Evolutionary conservation across 2,329 filamentous ascomycete species (phyloP).

Genomic region (Clarireedia sp.): DNA sequence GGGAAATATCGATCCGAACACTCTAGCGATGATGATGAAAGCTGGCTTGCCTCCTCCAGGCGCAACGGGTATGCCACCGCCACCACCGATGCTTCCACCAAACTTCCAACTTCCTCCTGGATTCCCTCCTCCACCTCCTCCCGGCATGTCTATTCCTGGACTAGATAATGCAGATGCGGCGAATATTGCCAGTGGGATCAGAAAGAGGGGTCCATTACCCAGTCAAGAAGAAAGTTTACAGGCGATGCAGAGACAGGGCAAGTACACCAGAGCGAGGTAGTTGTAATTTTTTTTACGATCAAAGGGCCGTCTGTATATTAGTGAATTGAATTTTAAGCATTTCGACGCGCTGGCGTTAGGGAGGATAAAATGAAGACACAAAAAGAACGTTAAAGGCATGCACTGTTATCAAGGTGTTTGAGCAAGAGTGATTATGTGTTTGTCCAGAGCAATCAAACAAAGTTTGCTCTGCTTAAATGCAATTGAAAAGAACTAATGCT

Average conservation of each 20-base stretch:
- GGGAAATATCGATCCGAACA: constrained; percentile 6
- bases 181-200: constrained; percentile 33
- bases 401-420: not conserved
- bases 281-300: not conserved
- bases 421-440: not conserved
- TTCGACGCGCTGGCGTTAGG: constrained; percentile 2
- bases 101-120: constrained; percentile 24
- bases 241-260: constrained; percentile 62
- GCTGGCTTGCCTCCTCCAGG: constrained; percentile 52
- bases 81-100: constrained; percentile 39
- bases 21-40: constrained; percentile 37
- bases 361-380: not conserved
- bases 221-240: constrained; percentile 77
- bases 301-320: constrained; percentile 11
- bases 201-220: constrained; percentile 62
- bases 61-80: constrained; percentile 33
- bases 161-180: constrained; percentile 15
- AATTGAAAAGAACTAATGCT: constrained; percentile 9
- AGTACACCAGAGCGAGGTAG: constrained; percentile 44
- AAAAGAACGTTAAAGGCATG: not conserved
- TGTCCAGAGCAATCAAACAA: not conserved
- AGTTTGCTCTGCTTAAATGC: not conserved
- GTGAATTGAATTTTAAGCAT: not conserved
- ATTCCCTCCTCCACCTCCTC: constrained; percentile 33
- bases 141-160: constrained; percentile 28